Base-by-base conservation (phyloP, 768 basidiomycete genomes). In the Austroboletus festivus region DNA sequence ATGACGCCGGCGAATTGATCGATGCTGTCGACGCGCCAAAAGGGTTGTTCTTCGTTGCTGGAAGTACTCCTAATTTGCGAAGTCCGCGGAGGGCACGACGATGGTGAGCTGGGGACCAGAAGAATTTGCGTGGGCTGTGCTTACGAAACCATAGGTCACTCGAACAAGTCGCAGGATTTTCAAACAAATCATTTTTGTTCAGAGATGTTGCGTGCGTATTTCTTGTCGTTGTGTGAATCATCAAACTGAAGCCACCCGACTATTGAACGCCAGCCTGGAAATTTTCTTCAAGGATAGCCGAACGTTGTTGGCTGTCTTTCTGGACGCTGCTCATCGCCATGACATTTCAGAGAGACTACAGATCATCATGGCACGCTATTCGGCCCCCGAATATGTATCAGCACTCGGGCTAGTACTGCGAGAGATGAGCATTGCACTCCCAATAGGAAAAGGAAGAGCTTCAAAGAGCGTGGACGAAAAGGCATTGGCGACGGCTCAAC, bases 231-330 rank as follows among this genome's bases (percentile, higher is more conserved):
- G 22, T 11, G 9, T 30, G 16, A 19, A n/a, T 24, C 24, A 5
- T 38, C 7, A 6, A 33, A 22, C 39, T 45, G n/a, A 47, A 42
- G n/a, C n/a, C n/a, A n/a, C n/a, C n/a, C n/a, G n/a, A n/a, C n/a
- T n/a, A n/a, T n/a, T 26, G 40, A 30, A 11, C 8, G 5, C 21
- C 52, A 93, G 91, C 0, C 73, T 96, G 15, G 94, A 97, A 64
- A 76, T 97, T 10, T 95, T 94, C 69, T 92, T 96, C 75, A 86
- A 83, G 57, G 94, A 97, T 58, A 92, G 90, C 56, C 82, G 90
- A 7, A 93, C 90, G 15, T 71, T 96, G 38, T 73, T 97, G 19
- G 74, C 91, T 24, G 87, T 93, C 2, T 94, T 96, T 66, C 68
- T 83, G 19, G 82, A 83, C 50, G 82, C 82, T 59, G 71, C 78